Conservation (phyloP, 257 asterid species). For the Orobanche coerulescens region DNA sequence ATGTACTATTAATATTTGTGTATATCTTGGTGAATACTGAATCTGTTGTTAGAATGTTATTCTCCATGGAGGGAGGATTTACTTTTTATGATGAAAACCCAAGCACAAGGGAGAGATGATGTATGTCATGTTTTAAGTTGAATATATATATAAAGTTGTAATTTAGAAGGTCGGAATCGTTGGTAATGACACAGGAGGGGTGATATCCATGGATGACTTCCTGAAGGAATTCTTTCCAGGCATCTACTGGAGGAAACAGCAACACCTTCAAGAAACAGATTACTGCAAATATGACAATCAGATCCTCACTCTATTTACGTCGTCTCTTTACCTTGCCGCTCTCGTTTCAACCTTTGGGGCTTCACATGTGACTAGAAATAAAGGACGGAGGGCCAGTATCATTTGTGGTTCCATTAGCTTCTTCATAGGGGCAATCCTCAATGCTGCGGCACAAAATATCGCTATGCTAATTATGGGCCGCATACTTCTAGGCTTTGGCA, state of each 20-base stretch:
- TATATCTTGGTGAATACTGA: too few species aligned
- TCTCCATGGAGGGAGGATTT: too few species aligned
- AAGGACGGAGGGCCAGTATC: constrained; percentile 61
- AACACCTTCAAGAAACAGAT: constrained; percentile 45
- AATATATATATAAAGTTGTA: too few species aligned
- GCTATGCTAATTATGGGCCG: constrained; percentile 73
- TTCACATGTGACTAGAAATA: constrained; percentile 45
- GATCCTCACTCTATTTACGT: constrained; percentile 68
- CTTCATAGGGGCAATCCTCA: constrained; percentile 54
- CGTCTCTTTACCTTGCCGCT: constrained; percentile 71
- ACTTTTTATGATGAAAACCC: too few species aligned
- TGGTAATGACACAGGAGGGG: constrained; percentile 62
- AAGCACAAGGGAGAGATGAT: too few species aligned
- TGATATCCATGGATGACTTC: constrained; percentile 82
- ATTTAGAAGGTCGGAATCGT: too few species aligned
- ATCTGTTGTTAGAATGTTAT: too few species aligned
- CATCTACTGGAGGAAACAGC: constrained; percentile 48
- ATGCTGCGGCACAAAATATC: constrained; percentile 51
- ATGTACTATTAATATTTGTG: too few species aligned
- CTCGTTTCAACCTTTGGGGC: constrained; percentile 57
- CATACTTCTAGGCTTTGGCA: constrained; percentile 60
- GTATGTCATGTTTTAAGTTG: too few species aligned
- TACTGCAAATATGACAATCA: constrained; percentile 77
- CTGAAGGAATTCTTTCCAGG: constrained; percentile 56
- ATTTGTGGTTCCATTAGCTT: constrained; percentile 58